Evolutionary conservation across 2,329 filamentous ascomycete genomes (phyloP), one percentile per base, ranked within the genome.

Genomic region (Aspergillus eucalypticola): DNA sequence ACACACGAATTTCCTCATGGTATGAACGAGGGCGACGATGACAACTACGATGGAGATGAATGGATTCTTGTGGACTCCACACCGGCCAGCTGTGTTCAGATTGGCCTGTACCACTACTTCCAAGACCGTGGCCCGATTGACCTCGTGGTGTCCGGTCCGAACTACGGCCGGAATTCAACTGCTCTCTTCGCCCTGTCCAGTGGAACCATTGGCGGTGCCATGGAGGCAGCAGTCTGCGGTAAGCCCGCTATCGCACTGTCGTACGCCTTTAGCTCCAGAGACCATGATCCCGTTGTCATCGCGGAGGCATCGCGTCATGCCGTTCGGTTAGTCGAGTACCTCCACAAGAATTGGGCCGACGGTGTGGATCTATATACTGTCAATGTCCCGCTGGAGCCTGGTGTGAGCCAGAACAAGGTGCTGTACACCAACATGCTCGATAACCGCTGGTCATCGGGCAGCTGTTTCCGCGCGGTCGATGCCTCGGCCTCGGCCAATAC

Each of bases 381-480:
- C 67, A 98, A 98, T 72, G 89, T 98, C 8, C 94, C 95, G 19
- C 81, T 98, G 10, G 83, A 95, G 13, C 88, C 90, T 61, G 89
- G 87, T 6, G 86, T 97, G 1, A 88, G 88, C 66, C 73, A 79
- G 17, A 83, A 84, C 56, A 92, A 90, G 77, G 87, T 93, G 3
- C 70, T 95, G n/a, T 96, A 88, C 79, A 94, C 95, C 2, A 81
- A 86, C 62, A 90, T 97, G 84, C 79, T 98, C 70, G 91, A 96
- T 78, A 99, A 98, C 75, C 88, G 89, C 71, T 99, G 95, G 95
- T 82, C 81, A 19, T 83, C 84, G n/a, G 91, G 90, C 3, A 90
- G 90, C 59, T 96, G 92, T 72, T 98, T 97, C 76, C 84, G 92
- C 68, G 92, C 92, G 72, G 83, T 94, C 29, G 88, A 88, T 50